Evolutionary conservation across 352 stramenopile species (phyloP).

Genomic region (Globisporangium uncinulatum): DNA sequence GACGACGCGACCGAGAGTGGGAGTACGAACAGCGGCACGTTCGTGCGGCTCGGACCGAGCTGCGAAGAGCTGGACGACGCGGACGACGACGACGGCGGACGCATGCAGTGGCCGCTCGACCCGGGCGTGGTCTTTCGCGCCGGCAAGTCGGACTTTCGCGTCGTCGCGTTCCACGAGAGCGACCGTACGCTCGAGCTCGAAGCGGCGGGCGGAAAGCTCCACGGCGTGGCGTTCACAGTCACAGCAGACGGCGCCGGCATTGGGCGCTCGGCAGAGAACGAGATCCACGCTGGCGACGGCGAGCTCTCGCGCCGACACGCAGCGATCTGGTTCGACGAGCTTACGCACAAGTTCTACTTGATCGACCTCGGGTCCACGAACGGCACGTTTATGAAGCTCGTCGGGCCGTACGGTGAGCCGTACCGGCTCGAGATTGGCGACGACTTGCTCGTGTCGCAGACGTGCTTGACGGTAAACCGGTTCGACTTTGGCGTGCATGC

Average conservation of each 20-base stretch:
- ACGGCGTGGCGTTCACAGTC: conserved; percentile 72
- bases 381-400: conserved; percentile 95
- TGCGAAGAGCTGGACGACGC: conserved; percentile 21
- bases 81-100: conserved; percentile 37
- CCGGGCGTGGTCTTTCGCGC: conserved; percentile 59
- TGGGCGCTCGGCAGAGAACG: conserved; percentile 82
- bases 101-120: conserved; percentile 79
- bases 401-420: conserved; percentile 90
- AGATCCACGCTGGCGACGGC: conserved; percentile 92
- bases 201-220: conserved; percentile 58
- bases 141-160: conserved; percentile 77
- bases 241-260: conserved; percentile 84
- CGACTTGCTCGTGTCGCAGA: conserved; percentile 95
- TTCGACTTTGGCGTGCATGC: conserved; percentile 96
- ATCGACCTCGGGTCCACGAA: conserved; percentile 88
- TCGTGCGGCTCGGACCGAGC: conserved; percentile 49
- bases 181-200: conserved; percentile 51
- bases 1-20: conserved; percentile 20
- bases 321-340: conserved; percentile 88
- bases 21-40: conserved; percentile 33
- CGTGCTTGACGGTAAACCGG: conserved; percentile 94
- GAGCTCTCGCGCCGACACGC: conserved; percentile 94
- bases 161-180: conserved; percentile 44
- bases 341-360: conserved; percentile 74
- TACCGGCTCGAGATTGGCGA: conserved; percentile 92